Base-by-base conservation (phyloP, 2,329 filamentous ascomycete genomes). In the Juglanconis oblonga region DNA sequence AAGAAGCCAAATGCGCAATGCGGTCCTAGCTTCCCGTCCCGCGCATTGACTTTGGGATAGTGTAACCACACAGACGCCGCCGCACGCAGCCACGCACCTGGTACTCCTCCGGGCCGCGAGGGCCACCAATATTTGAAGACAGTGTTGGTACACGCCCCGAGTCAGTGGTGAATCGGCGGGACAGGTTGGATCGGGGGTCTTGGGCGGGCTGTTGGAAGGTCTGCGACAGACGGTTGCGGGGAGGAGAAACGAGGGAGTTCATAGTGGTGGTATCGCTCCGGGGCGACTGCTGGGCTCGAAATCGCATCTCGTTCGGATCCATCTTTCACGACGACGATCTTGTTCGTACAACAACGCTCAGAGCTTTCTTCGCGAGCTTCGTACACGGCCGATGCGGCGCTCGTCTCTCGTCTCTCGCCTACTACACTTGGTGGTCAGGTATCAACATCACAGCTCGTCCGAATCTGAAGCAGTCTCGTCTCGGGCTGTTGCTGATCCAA, bases 91-190 rank as follows among this genome's bases (percentile, higher is more conserved):
- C 32, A 63, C 61, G 52, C 58, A 63, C 61, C 59, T 59, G 63
- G 45, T 53, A 82, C 64, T 85, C 82, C 68, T 83, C 82, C 54
- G 77, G 75, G 42, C 72, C 73, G 64, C 81, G 80, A 67, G 79
- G 78, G 51, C 77, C 73, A 42, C 76, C 73, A 44, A 82, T 81
- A 71, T 93, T 77, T 63, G 85, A 83, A 60, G 82, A 85, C 76
- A 91, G 79, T 72, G 89, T 91, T 74, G 90, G 89, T 76, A 94
- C 80, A 82, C 92, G 84, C 76, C 91, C 83, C 77, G 91, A 87
- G 77, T 97, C 96, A 60, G 93, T 95, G 65, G 94, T 98, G 77
- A 98, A 98, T 72, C 94, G 89, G 71, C 94, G 88, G 76, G 93
- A 91, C 72, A 98, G 81, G 68, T 87, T 87, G 64, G 86, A 85